These are phyloP conservation scores for Eucalyptus camaldulensis DNA, from an alignment of 345 rosid genomes.

Conservation along the genomic window DNA sequence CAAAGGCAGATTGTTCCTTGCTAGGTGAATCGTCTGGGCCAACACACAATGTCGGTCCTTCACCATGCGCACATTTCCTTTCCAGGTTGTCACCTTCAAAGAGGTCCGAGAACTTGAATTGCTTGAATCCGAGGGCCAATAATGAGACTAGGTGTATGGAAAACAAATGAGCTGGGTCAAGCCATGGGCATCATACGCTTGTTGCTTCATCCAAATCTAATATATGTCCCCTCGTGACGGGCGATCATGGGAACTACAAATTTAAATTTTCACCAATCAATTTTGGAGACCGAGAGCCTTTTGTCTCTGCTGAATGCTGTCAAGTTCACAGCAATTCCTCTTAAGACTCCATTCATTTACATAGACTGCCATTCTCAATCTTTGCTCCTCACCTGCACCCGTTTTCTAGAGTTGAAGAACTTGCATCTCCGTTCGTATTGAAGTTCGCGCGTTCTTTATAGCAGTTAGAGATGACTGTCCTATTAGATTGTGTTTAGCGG, in stretches of 20 bases:
- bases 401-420: not conserved
- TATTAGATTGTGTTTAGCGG: no score
- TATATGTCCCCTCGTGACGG: not conserved
- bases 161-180: not conserved
- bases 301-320: not conserved
- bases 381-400: not conserved
- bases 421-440: not conserved
- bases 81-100: not conserved
- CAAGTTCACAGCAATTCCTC: not conserved
- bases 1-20: not conserved
- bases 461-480: no score
- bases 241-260: not conserved
- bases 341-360: not conserved
- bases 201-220: not conserved
- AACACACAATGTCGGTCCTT: not conserved
- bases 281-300: not conserved
- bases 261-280: not conserved
- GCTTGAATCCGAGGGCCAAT: not conserved
- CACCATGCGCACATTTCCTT: not conserved
- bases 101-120: not conserved
- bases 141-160: not conserved
- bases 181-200: not conserved
- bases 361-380: not conserved
- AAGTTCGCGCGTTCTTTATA: no score
- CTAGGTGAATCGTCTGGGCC: not conserved